These are phyloP conservation scores for Hura crepitans DNA, from an alignment of 441 rosid species.

Conservation along the genomic window DNA sequence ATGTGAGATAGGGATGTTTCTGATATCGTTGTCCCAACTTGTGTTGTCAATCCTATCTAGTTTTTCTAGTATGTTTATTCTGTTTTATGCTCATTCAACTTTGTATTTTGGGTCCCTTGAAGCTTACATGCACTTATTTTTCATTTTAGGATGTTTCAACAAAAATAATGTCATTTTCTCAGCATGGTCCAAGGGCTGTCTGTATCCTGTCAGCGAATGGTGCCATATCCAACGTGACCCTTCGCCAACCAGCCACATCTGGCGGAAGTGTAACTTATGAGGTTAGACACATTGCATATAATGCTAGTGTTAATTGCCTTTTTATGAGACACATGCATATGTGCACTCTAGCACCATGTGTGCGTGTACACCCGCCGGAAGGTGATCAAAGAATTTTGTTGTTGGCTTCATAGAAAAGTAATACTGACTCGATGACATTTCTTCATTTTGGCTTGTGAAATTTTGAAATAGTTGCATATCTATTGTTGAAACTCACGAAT, in stretches of 20 bases:
- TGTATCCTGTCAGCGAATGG: constrained; percentile 66
- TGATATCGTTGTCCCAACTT: not conserved
- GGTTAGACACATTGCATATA: constrained; percentile 35
- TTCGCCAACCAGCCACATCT: constrained; percentile 55
- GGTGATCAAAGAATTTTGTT: not conserved
- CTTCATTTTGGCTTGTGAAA: not conserved
- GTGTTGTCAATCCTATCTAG: not conserved
- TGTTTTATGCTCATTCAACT: not conserved
- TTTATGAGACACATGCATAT: not conserved
- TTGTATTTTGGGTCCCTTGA: not conserved
- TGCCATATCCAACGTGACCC: constrained; percentile 59
- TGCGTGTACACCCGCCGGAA: not conserved
- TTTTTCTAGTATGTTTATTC: not conserved
- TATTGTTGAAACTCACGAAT: not conserved
- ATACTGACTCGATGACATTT: not conserved
- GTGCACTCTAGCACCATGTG: not conserved
- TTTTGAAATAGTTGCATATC: not conserved
- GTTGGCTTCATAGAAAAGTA: not conserved
- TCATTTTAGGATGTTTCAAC: constrained; percentile 39
- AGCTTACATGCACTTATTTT: not conserved
- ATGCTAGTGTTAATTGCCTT: not conserved
- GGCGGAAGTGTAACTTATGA: constrained; percentile 68
- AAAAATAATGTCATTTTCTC: constrained; percentile 42
- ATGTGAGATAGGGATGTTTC: not conserved
- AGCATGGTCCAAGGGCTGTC: constrained; percentile 43